Evolutionary conservation across 2,329 filamentous ascomycete species (phyloP), one percentile per base, ranked within the genome.

Genomic region (Ploettnerulaceae sp.): DNA sequence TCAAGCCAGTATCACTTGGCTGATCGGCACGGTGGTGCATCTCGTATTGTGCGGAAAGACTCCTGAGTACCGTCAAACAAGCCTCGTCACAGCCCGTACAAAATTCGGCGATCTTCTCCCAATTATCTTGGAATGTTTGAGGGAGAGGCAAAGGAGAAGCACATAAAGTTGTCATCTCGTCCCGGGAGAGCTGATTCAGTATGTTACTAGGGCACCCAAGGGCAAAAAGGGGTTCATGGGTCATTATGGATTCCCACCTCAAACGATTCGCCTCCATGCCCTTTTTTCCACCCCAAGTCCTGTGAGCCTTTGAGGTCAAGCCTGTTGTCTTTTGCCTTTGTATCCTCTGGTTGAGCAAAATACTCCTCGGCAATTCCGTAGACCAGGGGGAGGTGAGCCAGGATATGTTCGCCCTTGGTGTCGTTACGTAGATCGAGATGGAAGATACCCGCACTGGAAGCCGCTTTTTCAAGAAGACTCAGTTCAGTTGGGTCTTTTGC

Each of bases 1-100:
- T 55, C 11, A 61, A 39, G 24, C 55, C 54, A 22, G 39, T 57
- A 21, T 55, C 55, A 51, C 55, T 56, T n/a, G 55, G 51, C 32
- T 57, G 25, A 37, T 46, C 37, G 9, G 28, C 22, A 28, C 51
- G 51, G 49, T 60, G 57, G 43, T 53, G 35, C 28, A 36, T 26
- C 32, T 34, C 37, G 48, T 51, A 54, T 21, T 40, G 44, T 25
- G 34, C 21, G 12, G 49, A 54, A 24, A 56, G 49, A 47, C 47
- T 48, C 29, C 43, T 51, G 32, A 53, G 47, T 26, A 53, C 45
- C 18, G 37, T 53, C 22, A 50, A 32, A 32, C 47, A 52, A 40
- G 48, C 50, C 20, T 52, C 41, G 38, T 54, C 43, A 47, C 50
- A 57, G 22, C 41, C 51, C 31, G 45, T 20, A 21, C 33, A 48